Evolutionary conservation across 2,329 filamentous ascomycete genomes (phyloP), one percentile per base, ranked within the genome.

Genomic region (Helotiales sp.): DNA sequence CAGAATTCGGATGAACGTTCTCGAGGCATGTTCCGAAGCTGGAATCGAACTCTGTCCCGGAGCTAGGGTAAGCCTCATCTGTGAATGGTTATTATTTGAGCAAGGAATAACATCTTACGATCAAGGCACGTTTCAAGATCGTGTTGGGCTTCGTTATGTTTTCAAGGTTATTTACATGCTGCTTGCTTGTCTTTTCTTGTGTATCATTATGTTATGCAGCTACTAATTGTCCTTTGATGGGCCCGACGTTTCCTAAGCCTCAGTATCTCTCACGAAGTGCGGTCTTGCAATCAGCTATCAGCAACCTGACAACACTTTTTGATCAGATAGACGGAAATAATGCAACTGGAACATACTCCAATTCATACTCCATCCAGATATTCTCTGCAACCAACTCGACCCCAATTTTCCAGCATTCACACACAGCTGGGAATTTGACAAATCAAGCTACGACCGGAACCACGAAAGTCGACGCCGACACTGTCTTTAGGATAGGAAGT

Each of bases 401-500:
- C 12, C 49, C 55, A 4, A 6, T 57, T 4, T 57, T 53, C 27
- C 13, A 50, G 25, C 44, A 57, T n/a, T 48, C 52, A 30, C 42
- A 53, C 33, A 36, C 55, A 5, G 25, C 55, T 24, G 5, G 24
- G 8, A 40, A 46, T 17, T 33, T 57, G 2, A 29, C 30, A 17
- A 49, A 53, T n/a, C 29, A 29, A 19, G 25, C 19, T n/a, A 30
- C 40, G n/a, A 27, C 25, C 8, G 55, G 55, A 13, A 50, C 53
- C 19, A 53, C 42, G 5, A 42, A 29, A 13, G 57, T 55, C 5
- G 52, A 59, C 33, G 12, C 49, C 19, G 29, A 77, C 50, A 75
- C 68, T 0, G 63, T 76, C 22, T 81, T 74, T 63, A 67, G 72
- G 1, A 64, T 76, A 10, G 73, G 70, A 12, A 79, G 77, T 59